These are phyloP conservation scores for Trematosphaeria pertusa DNA, from an alignment of 2,329 filamentous ascomycete genomes.

Conservation along the genomic window DNA sequence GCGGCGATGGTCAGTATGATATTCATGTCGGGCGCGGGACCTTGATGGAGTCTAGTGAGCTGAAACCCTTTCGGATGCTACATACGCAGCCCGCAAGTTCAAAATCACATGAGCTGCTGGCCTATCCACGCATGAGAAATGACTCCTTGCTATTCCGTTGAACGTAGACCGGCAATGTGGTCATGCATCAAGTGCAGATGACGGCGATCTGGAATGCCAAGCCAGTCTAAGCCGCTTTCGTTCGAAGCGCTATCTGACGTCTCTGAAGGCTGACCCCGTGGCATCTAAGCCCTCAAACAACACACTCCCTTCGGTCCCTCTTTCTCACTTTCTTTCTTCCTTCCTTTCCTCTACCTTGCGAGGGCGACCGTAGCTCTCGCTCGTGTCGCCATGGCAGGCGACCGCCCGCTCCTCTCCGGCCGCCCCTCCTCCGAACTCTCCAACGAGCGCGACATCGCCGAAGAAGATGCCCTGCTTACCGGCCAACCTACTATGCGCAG, in stretches of 20 bases:
- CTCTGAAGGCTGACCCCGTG: conserved; percentile 1
- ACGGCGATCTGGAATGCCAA: neutral
- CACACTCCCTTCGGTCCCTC: neutral
- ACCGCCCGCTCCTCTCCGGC: conserved; percentile 61
- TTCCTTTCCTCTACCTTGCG: neutral
- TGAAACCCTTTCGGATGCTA: too few relatives aligned
- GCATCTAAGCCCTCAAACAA: neutral
- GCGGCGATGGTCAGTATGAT: too few relatives aligned
- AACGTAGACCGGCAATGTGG: too few relatives aligned
- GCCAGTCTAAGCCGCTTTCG: neutral
- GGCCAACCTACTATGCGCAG: conserved; percentile 53
- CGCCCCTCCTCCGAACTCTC: conserved; percentile 64
- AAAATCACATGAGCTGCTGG: too few relatives aligned
- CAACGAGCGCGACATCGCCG: conserved; percentile 62
- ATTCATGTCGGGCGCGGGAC: too few relatives aligned
- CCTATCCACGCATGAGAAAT: too few relatives aligned
- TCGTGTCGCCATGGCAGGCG: conserved; percentile 46
- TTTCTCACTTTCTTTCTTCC: neutral
- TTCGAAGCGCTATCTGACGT: neutral
- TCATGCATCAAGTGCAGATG: neutral
- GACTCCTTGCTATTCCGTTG: too few relatives aligned
- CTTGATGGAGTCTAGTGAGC: too few relatives aligned
- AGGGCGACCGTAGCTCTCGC: neutral
- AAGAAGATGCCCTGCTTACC: conserved; percentile 69
- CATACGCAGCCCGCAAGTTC: too few relatives aligned